A percentile compares a stretch with the other conserved stretches of the same genome.
Evolutionary conservation across 768 basidiomycete genomes (phyloP).

Genomic region (Leccinum longicurvipes): DNA sequence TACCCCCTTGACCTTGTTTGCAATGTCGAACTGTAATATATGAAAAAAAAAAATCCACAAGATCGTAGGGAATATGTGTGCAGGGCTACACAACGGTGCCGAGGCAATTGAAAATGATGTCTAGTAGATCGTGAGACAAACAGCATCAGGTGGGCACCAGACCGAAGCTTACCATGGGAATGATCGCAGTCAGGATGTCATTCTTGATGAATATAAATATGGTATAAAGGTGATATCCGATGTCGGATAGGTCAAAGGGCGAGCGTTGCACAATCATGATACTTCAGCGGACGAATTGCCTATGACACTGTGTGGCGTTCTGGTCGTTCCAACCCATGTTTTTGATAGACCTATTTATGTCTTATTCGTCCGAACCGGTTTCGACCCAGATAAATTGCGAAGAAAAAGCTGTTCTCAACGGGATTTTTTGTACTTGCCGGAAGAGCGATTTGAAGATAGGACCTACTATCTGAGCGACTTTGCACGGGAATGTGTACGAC

Average conservation of each 20-base stretch:
- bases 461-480: no score
- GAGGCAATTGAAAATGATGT: conserved; percentile 5
- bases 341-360: not conserved
- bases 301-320: not conserved
- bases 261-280: conserved; percentile 19
- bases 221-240: conserved; percentile 23
- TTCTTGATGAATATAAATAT: conserved; percentile 43
- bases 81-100: conserved; percentile 25
- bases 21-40: conserved; percentile 40
- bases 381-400: not conserved
- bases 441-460: no score
- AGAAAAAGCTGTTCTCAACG: not conserved
- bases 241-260: not conserved
- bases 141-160: not conserved
- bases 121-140: not conserved
- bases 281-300: not conserved
- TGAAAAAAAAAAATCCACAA: conserved; percentile 47
- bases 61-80: conserved; percentile 26
- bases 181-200: conserved; percentile 43
- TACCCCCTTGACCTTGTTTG: not conserved
- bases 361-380: not conserved
- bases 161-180: conserved; percentile 40
- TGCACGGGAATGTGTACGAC: not conserved
- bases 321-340: not conserved
- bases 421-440: not conserved